These are phyloP conservation scores for Cytidiella melzeri DNA, from an alignment of 768 basidiomycete genomes.

Conservation along the genomic window DNA sequence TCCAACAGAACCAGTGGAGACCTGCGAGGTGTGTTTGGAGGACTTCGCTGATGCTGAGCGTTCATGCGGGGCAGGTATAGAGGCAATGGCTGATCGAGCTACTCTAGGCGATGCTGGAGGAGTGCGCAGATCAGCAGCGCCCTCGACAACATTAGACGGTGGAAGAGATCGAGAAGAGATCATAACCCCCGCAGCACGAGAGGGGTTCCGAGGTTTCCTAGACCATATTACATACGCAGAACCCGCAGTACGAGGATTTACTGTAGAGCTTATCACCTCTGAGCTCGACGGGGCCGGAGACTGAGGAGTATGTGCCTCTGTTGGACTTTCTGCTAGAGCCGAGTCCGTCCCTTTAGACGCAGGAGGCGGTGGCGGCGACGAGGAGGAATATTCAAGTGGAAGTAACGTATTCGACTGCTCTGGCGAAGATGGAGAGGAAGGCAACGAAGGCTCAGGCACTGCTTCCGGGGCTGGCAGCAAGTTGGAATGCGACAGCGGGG, in stretches of 20 bases:
- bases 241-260: not conserved
- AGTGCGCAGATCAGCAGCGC: constrained; percentile 46
- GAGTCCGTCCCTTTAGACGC: too few species aligned
- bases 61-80: constrained; percentile 2
- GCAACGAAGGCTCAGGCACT: not conserved
- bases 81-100: constrained; percentile 2
- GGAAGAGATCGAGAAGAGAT: constrained; percentile 61
- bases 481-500: not conserved
- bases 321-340: not conserved
- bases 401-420: constrained; percentile 7
- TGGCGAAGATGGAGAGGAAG: not conserved
- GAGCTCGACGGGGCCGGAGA: constrained; percentile 11
- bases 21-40: constrained; percentile 5
- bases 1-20: constrained; percentile 24
- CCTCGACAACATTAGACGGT: constrained; percentile 49
- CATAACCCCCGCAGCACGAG: constrained; percentile 61
- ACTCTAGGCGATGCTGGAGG: constrained; percentile 32
- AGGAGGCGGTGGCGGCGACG: constrained; percentile 5
- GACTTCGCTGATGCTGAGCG: not conserved
- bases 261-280: not conserved
- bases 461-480: constrained; percentile 2
- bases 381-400: constrained; percentile 2
- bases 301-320: not conserved
- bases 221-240: constrained; percentile 65
- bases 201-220: constrained; percentile 58